Percentiles rank a stretch among this genome's conserved stretches.
phyloP scores from a whole-genome alignment of 2,329 filamentous ascomycete species.

The Fusarium sp. region DNA sequence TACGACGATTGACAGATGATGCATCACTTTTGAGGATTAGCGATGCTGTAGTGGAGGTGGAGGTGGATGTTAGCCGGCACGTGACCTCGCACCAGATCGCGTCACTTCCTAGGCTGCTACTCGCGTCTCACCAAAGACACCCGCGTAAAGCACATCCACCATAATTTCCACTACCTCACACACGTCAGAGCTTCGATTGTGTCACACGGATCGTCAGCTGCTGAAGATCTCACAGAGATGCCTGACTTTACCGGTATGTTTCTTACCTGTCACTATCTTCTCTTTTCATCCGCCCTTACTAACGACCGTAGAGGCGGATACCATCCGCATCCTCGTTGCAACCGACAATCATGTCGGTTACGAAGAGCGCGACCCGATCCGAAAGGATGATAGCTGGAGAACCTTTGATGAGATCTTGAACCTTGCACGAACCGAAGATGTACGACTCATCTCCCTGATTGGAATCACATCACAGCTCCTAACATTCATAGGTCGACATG shows the following conservation, averaged over 20 bases:
- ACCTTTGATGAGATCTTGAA: conserved; percentile 96
- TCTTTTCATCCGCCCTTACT: neutral
- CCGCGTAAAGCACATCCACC: conserved; percentile 34
- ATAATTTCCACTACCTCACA: neutral
- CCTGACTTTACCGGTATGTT: conserved; percentile 47
- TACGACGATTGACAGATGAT: conserved; percentile 22
- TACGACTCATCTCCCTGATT: conserved; percentile 42
- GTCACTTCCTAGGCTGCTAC: conserved; percentile 31
- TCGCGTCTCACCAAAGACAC: conserved; percentile 24
- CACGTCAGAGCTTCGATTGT: conserved; percentile 7
- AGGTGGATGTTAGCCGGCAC: conserved; percentile 22
- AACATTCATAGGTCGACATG: conserved; percentile 80
- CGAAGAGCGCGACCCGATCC: conserved; percentile 90
- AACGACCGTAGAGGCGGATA: conserved; percentile 71
- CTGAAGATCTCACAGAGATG: conserved; percentile 32
- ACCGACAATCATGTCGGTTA: conserved; percentile 99
- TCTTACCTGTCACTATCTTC: fast-evolving
- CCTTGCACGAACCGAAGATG: conserved; percentile 85
- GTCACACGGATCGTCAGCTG: neutral
- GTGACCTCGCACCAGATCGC: conserved; percentile 47
- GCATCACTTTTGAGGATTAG: conserved; percentile 12
- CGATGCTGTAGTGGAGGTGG: neutral
- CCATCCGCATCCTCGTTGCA: conserved; percentile 91
- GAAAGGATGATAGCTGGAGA: conserved; percentile 97
- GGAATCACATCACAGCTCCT: neutral